Base-by-base conservation (phyloP, 768 basidiomycete genomes). In the Lactifluus echinatus region DNA sequence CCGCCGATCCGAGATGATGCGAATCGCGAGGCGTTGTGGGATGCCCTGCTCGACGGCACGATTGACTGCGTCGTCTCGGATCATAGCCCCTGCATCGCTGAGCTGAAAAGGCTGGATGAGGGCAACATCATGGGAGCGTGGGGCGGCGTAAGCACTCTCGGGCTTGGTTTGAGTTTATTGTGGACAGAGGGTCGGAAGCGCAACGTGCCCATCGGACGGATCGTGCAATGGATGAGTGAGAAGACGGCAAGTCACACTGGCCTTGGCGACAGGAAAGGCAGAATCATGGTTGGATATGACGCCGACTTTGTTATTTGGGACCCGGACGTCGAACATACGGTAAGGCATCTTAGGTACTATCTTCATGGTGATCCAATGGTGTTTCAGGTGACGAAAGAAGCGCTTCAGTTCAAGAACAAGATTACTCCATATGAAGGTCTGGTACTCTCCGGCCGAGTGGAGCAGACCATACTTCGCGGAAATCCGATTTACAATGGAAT, bases 21-120 rank as follows among this genome's bases (percentile, higher is more conserved):
- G 3, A 99, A 98, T 69, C 76, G 85, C 54, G 82, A 89, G 46
- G 68, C 72, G 39, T 74, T 98, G 3, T 93, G 93, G 91, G 78
- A 79, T 17, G 95, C 89, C 1, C 72, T 98, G 56, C 70, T 79
- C 52, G 87, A 86, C 45, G 93, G 89, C 2, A 75, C 83, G 40
- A 93, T 99, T 64, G 91, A 96, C 71, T 93, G 80, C 66, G 84
- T 98, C 52, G 93, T 98, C 7, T 95, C 93, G 52, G 95, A 99
- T 72, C 95, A 99, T 68, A 93, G 90, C 61, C 94, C 94, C 15
- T 97, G 94, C 70, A 76, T 88, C 12, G 73, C 80, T 23, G 82
- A 84, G 64, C 73, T 99, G 57, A 99, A 98, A 75, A 79, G 79
- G 59, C 69, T 84, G 34, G 84, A 85, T 28, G 77, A 79, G 42